Evolutionary conservation across 768 basidiomycete species (phyloP).

Genomic region (Russula sp.): DNA sequence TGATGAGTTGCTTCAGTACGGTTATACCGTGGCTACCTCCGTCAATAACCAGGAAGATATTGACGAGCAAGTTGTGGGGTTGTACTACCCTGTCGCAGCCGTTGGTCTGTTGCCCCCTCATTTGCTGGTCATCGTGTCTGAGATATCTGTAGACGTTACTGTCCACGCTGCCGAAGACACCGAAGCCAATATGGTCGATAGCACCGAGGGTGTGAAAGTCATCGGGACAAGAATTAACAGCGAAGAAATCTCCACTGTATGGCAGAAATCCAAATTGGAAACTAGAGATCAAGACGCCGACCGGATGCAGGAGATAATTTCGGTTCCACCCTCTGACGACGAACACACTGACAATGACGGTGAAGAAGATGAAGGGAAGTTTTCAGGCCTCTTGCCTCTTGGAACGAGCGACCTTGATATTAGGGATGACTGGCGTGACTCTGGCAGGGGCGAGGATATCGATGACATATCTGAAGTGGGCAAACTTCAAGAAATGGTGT

Average conservation of each 20-base stretch:
- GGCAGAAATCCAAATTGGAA: neutral
- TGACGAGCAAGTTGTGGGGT: neutral
- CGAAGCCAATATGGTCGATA: neutral
- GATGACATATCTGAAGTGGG: constrained; percentile 18
- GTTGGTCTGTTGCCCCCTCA: constrained; percentile 5
- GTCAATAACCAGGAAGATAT: neutral
- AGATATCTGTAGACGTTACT: constrained; percentile 11
- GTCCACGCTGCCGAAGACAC: neutral
- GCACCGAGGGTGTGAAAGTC: neutral
- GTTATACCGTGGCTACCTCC: neutral
- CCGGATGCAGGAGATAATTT: constrained; percentile 4
- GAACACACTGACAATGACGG: constrained; percentile 20
- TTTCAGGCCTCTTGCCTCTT: constrained; percentile 18
- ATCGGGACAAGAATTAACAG: neutral
- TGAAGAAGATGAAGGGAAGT: constrained; percentile 20
- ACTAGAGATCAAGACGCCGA: neutral
- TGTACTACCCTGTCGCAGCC: neutral
- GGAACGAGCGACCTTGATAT: constrained; percentile 30
- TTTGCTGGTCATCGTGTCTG: neutral
- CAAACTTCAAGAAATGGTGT: constrained; percentile 14
- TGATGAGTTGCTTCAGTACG: neutral
- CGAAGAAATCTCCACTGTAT: neutral
- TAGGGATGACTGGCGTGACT: constrained; percentile 17
- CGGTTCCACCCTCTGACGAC: constrained; percentile 17
- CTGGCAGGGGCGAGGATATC: neutral